These are phyloP conservation scores for Sistotremastrum suecicum DNA, from an alignment of 768 basidiomycete genomes.

Conservation along the genomic window DNA sequence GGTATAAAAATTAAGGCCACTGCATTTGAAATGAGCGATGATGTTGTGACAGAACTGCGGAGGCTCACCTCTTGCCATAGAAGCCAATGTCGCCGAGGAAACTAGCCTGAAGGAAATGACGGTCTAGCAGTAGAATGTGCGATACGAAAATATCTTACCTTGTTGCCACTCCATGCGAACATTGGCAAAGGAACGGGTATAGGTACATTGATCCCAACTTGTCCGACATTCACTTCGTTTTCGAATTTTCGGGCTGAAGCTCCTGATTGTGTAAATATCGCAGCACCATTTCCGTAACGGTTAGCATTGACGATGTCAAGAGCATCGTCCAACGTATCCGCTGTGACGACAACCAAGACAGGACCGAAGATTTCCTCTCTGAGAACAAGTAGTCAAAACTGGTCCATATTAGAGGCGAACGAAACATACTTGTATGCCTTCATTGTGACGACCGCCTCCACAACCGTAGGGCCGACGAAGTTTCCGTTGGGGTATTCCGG, in stretches of 20 bases:
- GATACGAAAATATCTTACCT: conserved; percentile 23
- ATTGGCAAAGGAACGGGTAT: conserved; percentile 78
- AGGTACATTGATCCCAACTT: conserved; percentile 87
- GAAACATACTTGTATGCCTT: conserved; percentile 64
- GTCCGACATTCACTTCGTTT: conserved; percentile 73
- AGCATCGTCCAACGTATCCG: conserved; percentile 80
- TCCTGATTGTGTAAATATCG: conserved; percentile 93
- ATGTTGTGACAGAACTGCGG: neutral
- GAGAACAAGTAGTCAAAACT: conserved; percentile 1
- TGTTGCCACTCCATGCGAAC: conserved; percentile 97
- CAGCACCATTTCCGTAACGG: conserved; percentile 85
- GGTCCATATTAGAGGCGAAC: neutral
- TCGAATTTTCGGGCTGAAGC: conserved; percentile 93
- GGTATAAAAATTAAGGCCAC: conserved; percentile 92
- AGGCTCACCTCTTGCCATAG: conserved; percentile 67
- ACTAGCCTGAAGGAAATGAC: conserved; percentile 32
- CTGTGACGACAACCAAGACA: conserved; percentile 62
- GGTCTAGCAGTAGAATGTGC: neutral
- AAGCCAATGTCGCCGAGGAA: conserved; percentile 79
- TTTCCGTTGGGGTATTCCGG: conserved; percentile 76
- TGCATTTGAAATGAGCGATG: neutral
- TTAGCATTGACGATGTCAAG: conserved; percentile 83
- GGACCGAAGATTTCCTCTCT: conserved; percentile 97
- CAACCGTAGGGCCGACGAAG: conserved; percentile 86
- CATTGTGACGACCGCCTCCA: conserved; percentile 76